Evolutionary conservation across 2,329 filamentous ascomycete genomes (phyloP), one percentile per base, ranked within the genome.

Genomic region (Colletotrichum sansevieriae): DNA sequence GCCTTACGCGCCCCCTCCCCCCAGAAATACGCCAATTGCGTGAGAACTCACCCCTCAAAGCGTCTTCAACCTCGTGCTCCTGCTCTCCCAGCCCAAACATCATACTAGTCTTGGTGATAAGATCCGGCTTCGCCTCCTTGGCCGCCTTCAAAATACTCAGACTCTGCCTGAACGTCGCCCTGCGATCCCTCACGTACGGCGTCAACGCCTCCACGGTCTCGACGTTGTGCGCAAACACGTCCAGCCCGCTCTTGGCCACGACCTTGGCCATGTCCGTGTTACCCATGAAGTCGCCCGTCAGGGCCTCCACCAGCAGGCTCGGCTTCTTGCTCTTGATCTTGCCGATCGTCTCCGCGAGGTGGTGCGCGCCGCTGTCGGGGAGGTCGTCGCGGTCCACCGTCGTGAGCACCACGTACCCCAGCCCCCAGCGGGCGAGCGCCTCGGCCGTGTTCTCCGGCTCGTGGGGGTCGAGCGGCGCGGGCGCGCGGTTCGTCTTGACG

Each of bases 101-200:
- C 71, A 99, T 89, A 74, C 94, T 97, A 1, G 96, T 98, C 87
- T 99, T 99, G n/a, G 96, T 99, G 75, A 99, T 97, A 69, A 98
- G 87, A 3, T 88, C 88, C 1, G 91, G 88, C 70, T 83, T 79
- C 2, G 92, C 89, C 69, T 89, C 86, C 85, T 99, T 98, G 35
- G 92, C 96, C 43, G 92, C 90, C 65, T 90, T 86, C 69, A 99
- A 82, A 8, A 99, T 95, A 37, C 84, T 84, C 70, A 98, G 80
- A 71, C 92, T 96, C 83, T 97, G 94, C 73, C 92, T 84, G 83
- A 98, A 99, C 6, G 90, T 97, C 1, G 96, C 96, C 69, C 95
- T 87, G 56, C 95, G 89, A 78, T 99, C 96, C 41, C 96, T 88
- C 57, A 99, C 95, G 73, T 91, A 92, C 1, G 96, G 94, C 13